Base-by-base conservation (phyloP, 768 basidiomycete species). In the Crassisporium funariophilum region DNA sequence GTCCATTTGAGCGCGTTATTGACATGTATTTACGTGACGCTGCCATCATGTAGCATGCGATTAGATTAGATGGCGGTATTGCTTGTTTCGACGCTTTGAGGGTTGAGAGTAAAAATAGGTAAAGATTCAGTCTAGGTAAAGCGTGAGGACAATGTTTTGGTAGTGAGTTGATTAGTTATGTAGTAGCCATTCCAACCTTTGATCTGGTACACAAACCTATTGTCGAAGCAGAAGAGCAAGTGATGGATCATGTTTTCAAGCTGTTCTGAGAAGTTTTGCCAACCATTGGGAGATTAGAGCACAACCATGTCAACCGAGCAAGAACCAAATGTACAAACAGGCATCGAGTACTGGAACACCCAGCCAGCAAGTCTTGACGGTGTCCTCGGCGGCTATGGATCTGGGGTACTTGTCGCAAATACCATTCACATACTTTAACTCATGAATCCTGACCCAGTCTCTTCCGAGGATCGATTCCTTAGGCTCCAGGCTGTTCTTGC, bases 391-490 rank as follows among this genome's bases (percentile, higher is more conserved):
- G 75, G 70, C 35, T 75, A 63, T 57, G 78, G 75, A 27, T 63
- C 69, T 31, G 75, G 74, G 81, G 91, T 67, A 78, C 77, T 76
- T 49, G 74, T 78, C 56, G 62, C 62, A 27, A n/a, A n/a, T n/a
- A n/a, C n/a, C 25, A 60, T 53, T 24, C 55, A 40, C 42, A 52
- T 27, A 43, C 47, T 49, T 35, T 35, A 15, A 33, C 33, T 43
- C 43, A 46, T 39, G 29, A 3, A 24, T 31, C 41, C 22, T 45
- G 36, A 37, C 21, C 45, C 53, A 94, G 88, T 82, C 93, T 34
- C 80, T 98, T 16, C 95, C 95, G 0, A 82, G 93, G 27, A 73
- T 98, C 55, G 95, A 99, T 65, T 79, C 93, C 4, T 79, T 97
- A 12, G 88, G 91, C 31, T 95, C 94, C 2, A 83, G 95, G 25